A percentile compares a stretch with the other conserved stretches of the same genome.
Conservation (phyloP, 192 early-diverging fungal species). For the Neocallimastix lanati region DNA sequence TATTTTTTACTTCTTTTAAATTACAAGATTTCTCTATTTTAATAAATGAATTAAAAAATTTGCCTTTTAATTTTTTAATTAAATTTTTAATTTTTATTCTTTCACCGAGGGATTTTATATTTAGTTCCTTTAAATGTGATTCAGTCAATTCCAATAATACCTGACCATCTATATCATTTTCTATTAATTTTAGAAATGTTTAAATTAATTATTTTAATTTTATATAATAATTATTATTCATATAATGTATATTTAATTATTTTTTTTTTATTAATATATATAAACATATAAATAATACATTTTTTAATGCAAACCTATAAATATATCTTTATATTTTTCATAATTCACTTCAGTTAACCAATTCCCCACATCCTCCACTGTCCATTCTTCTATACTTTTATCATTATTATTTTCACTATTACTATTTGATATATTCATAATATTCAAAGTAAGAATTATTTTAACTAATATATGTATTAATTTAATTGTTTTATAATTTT, state of each 20-base stretch:
- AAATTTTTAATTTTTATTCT: slow-evolving; percentile 6
- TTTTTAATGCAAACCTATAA: background rate
- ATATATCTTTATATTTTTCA: background rate
- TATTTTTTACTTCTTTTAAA: background rate
- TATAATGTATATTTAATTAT: too few species aligned
- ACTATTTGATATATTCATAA: too few species aligned
- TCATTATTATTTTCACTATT: too few species aligned
- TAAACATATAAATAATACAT: too few species aligned
- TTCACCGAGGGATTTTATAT: slow-evolving; percentile 14
- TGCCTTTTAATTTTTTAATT: slow-evolving; percentile 7
- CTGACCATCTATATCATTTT: slow-evolving; percentile 19
- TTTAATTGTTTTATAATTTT: too few species aligned
- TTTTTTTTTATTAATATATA: too few species aligned
- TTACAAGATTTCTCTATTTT: background rate
- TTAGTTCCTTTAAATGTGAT: slow-evolving; percentile 15
- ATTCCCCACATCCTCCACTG: background rate
- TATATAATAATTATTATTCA: too few species aligned
- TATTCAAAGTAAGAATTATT: too few species aligned
- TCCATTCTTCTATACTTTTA: background rate
- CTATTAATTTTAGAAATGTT: slow-evolving; percentile 6
- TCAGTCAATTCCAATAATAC: slow-evolving; percentile 12
- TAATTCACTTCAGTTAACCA: background rate
- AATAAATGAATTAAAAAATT: background rate
- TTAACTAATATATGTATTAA: too few species aligned
- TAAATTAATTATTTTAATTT: too few species aligned